Base-by-base conservation (phyloP, 139 green algal species). In the Penium margaritaceum region DNA sequence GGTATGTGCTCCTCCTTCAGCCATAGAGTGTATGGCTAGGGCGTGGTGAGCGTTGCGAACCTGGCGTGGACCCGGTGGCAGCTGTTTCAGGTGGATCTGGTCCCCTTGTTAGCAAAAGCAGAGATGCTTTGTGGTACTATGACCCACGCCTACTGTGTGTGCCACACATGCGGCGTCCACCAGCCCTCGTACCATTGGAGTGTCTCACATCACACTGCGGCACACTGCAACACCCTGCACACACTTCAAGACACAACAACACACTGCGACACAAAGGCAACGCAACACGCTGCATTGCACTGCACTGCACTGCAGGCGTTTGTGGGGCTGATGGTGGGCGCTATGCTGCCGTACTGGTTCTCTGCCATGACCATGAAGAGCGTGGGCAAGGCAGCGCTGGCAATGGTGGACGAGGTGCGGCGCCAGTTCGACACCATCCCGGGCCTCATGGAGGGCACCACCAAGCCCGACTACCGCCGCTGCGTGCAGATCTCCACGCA, bases 261-360 rank as follows among this genome's bases (percentile, higher is more conserved):
- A 9, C 41, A 51, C 41, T 51, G 41, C 12, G 41, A 51, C 9
- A 51, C 12, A 51, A 9, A 51, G 9, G 41, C 12, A 12, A 12
- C 9, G 41, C n/a, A n/a, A n/a, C n/a, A 51, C 12, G 41, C 12
- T 51, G 9, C 12, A 21, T 51, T 51, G 41, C 41, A 51, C 9
- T 51, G 41, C 12, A 12, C 12, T 51, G 9, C 12, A 4, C 21
- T 76, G 34, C 68, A 84, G 35, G 80, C 87, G 21, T 85, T 91
- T 32, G 27, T 76, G 0, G 81, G 72, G 19, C 53, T 86, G 0
- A 70, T 91, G 43, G 46, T 90, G 67, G 87, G 87, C 14, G 79
- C 81, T 19, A 87, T 84, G 79, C 46, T 91, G 36, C 79, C 83
- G 19, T 89, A 84, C 81, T 66, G 82, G 34, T 91, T 91, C 82